A percentile compares a stretch with the other conserved stretches of the same genome.
Conservation (phyloP, 495 filamentous ascomycete species). For the Xylaria scruposa region DNA sequence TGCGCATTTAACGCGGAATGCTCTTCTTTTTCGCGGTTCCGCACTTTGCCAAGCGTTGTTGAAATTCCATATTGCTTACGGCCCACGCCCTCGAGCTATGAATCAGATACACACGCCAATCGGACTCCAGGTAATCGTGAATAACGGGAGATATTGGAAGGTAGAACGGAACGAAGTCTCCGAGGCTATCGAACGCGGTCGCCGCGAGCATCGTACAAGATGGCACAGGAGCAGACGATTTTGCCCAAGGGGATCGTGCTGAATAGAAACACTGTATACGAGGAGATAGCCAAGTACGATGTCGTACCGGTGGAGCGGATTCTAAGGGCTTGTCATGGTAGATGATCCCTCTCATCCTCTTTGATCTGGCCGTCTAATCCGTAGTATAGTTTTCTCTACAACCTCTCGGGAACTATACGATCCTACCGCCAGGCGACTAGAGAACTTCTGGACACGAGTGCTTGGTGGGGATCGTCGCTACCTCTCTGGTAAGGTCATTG, state of each 20-base stretch:
- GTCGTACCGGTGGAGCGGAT: constrained; percentile 56
- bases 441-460: constrained; percentile 65
- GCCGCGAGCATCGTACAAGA: constrained; percentile 34
- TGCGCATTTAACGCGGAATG: constrained; percentile 10
- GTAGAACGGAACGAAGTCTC: constrained; percentile 29
- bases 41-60: constrained; percentile 9
- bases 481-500: constrained; percentile 53
- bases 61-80: constrained; percentile 4
- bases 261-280: constrained; percentile 52
- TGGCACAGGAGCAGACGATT: constrained; percentile 41
- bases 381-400: constrained; percentile 56
- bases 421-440: constrained; percentile 58
- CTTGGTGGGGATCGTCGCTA: constrained; percentile 57
- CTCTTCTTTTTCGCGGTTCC: not conserved
- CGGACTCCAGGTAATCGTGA: constrained; percentile 24
- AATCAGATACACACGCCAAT: constrained; percentile 30
- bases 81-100: constrained; percentile 33
- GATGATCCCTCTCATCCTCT: constrained; percentile 7
- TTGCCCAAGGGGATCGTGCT: constrained; percentile 57
- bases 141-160: constrained; percentile 27
- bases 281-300: constrained; percentile 55
- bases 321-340: constrained; percentile 59
- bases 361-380: constrained; percentile 25
- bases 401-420: constrained; percentile 57
- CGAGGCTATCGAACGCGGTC: constrained; percentile 31